Base-by-base conservation (phyloP, 163 green algal species). In the Trebouxia gelatinosa region DNA sequence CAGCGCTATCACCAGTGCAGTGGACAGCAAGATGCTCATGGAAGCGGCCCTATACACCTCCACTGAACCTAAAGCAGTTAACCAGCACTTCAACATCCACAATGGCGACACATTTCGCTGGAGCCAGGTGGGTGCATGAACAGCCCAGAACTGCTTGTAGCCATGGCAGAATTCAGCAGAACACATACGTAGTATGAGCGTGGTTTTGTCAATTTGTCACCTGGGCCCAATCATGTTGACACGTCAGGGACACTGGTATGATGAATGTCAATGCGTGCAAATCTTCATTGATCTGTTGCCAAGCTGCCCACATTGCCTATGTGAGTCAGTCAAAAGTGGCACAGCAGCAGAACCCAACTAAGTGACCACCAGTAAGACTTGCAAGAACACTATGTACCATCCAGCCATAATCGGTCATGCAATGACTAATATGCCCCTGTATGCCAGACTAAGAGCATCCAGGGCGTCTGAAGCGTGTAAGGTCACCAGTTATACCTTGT, bases 101-200 rank as follows among this genome's bases (percentile, higher is more conserved):
- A 90, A 90, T 51, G 83, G 85, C 2, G 85, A 90, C 64, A 66
- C 84, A 16, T 87, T 85, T 58, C 77, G 85, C 6, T 89, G 82
- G 82, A 79, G 57, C 40, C 61, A 70, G 31, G 61, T 70, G 40
- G 5, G 13, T 19, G 43, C 43, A 54, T 9, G 11, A 54, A 23
- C 13, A 13, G 13, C 43, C 13, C 11, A 54, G 11, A 54, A 23
- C 43, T 54, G 43, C 9, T 54, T 54, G 43, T 54, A n/a, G 43
- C 9, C 9, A 23, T 54, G 43, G 43, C 13, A 54, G 11, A 54
- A 23, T 54, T 9, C 9, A 23, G 13, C 11, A 54, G 43, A 23
- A 23, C 43, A 54, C 11, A 54, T 13, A 23, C 13, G 43, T 54
- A 13, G 11, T 54, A 23, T 9, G 43, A 54, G 43, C 43, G 13